These are phyloP conservation scores for Millerago galiae DNA, from an alignment of 805 yeast genomes.

Conservation along the genomic window DNA sequence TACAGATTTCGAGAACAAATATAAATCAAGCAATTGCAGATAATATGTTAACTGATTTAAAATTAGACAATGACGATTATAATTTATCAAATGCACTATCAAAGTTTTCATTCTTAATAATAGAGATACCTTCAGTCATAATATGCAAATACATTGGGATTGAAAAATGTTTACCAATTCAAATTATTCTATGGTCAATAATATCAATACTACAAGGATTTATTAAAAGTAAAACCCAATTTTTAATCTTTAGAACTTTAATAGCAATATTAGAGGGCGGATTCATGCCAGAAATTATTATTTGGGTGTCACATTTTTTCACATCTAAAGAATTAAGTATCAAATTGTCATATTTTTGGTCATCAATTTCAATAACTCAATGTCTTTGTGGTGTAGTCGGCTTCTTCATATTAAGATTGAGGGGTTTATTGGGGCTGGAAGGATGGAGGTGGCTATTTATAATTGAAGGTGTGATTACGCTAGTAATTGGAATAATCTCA, in stretches of 20 bases:
- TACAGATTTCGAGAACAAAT: slow-evolving; percentile 54
- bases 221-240: slow-evolving; percentile 34
- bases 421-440: slow-evolving; percentile 37
- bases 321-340: slow-evolving; percentile 52
- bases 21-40: slow-evolving; percentile 53
- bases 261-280: slow-evolving; percentile 60
- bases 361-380: slow-evolving; percentile 43
- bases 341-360: slow-evolving; percentile 56
- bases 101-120: slow-evolving; percentile 32
- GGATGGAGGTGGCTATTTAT: slow-evolving; percentile 70
- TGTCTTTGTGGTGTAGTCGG: slow-evolving; percentile 44
- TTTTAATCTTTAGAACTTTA: slow-evolving; percentile 40
- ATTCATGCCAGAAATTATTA: slow-evolving; percentile 56
- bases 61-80: slow-evolving; percentile 46
- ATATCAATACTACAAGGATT: slow-evolving; percentile 49
- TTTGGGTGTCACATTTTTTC: slow-evolving; percentile 66
- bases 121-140: slow-evolving; percentile 54
- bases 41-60: slow-evolving; percentile 28
- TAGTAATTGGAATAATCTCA: slow-evolving; percentile 43
- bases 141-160: slow-evolving; percentile 56
- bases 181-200: slow-evolving; percentile 50
- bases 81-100: slow-evolving; percentile 55
- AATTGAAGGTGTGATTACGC: slow-evolving; percentile 56
- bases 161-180: slow-evolving; percentile 53
- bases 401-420: slow-evolving; percentile 46